These are phyloP conservation scores for Nepenthes gracilis DNA, from an alignment of 148 eudicot genomes.

Conservation along the genomic window DNA sequence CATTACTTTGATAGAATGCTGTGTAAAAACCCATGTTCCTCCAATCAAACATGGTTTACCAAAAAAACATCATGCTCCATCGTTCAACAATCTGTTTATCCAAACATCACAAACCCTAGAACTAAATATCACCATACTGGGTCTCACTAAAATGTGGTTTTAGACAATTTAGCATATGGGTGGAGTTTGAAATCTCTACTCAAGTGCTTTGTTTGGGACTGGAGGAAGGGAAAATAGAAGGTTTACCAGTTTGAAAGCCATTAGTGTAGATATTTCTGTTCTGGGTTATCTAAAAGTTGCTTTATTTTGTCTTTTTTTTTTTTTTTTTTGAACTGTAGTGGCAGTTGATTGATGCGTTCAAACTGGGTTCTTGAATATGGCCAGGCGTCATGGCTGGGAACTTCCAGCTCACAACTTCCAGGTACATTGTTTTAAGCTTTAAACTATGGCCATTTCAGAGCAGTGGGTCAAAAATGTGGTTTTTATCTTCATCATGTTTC, in stretches of 20 bases:
- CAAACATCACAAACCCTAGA: constrained; percentile 28
- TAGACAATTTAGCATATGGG: constrained; percentile 23
- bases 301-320: neutral
- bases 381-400: constrained; percentile 89
- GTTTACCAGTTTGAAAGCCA: neutral
- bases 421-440: constrained; percentile 26
- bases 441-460: too few species aligned
- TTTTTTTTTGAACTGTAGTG: constrained; percentile 4
- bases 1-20: too few species aligned
- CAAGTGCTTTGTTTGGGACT: constrained; percentile 7
- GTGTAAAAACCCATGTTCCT: too few species aligned
- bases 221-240: neutral
- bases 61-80: too few species aligned
- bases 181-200: constrained; percentile 11
- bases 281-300: neutral
- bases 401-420: constrained; percentile 82
- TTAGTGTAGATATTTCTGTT: neutral
- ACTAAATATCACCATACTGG: constrained; percentile 14
- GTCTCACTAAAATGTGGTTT: constrained; percentile 9
- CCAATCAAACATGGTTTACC: too few species aligned
- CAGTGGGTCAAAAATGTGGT: too few species aligned
- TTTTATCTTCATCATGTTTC: too few species aligned
- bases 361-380: constrained; percentile 24
- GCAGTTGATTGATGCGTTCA: constrained; percentile 15
- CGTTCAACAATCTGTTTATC: neutral